Base-by-base conservation (phyloP, 2,329 filamentous ascomycete species). In the Penicillium janthinellum region DNA sequence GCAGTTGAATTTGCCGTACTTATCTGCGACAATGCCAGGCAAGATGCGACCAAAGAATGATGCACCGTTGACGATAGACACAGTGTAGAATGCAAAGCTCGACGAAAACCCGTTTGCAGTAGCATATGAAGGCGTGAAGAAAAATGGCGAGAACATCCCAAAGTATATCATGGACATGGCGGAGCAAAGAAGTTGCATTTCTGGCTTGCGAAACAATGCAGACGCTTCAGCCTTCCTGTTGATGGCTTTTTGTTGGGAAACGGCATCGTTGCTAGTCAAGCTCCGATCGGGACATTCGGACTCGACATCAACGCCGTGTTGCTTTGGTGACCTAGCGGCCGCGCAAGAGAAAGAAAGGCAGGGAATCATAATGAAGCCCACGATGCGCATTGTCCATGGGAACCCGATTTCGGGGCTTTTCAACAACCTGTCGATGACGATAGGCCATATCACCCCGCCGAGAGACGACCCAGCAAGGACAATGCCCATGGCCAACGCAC, bases 311-410 rank as follows among this genome's bases (percentile, higher is more conserved):
- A 3, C 6, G 6, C 12, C 8, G 45, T 14, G 57, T n/a, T 7
- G 17, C 1, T 44, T 10, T 0, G 64, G 64, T 4, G 59, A 56
- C 25, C 50, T 64, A 57, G 58, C 69, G 56, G 45, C 62, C 50
- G 10, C 69, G 6, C 71, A 75, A 2, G 73, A 62, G 31, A 79
- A 59, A 0, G 48, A 54, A 5, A 79, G 63, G 3, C 76, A 63
- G 4, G 76, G 75, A 2, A 78, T 60, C 75, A 79, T 78, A 17
- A 73, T 73, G 38, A 80, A 80, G 0, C 73, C 78, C 3, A 77
- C 68, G 10, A 71, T 75, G 4, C 76, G 70, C 67, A 73, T 77
- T 25, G 66, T 79, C 78, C 71, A 79, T 41, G 60, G 69, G 60
- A 71, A 77, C 0, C 71, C 65, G 2, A 76, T 48, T 0, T 45